Evolutionary conservation across 768 basidiomycete genomes (phyloP).

Genomic region (Podaxis mareebaensis): DNA sequence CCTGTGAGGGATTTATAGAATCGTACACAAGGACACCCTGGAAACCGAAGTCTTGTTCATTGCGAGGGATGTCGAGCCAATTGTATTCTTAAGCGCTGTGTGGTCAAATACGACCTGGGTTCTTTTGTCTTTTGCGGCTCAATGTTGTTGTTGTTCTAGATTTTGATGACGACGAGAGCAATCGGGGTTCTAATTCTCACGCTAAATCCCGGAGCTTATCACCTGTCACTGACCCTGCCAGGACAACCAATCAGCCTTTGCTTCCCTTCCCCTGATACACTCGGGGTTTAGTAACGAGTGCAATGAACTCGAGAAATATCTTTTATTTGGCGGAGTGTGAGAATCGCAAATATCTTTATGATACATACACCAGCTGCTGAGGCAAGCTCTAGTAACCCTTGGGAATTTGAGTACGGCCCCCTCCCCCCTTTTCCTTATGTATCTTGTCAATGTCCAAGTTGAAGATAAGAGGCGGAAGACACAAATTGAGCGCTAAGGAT

Average conservation of each 20-base stretch:
- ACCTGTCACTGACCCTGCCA: too few relatives aligned
- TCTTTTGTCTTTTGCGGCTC: not conserved
- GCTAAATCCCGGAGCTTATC: too few relatives aligned
- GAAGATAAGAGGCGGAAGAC: not conserved
- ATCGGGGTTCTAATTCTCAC: too few relatives aligned
- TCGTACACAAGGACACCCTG: not conserved
- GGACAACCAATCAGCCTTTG: too few relatives aligned
- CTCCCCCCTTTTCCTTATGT: not conserved
- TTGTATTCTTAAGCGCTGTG: not conserved
- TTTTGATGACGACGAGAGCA: not conserved
- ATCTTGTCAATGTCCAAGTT: not conserved
- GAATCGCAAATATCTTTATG: too few relatives aligned
- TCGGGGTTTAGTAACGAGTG: too few relatives aligned
- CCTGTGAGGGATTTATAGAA: not conserved
- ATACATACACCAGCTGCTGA: too few relatives aligned
- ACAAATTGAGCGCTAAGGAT: not conserved
- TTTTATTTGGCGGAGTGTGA: too few relatives aligned
- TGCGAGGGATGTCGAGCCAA: not conserved
- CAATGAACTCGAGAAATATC: too few relatives aligned
- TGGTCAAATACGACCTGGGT: not conserved
- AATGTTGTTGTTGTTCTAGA: not conserved
- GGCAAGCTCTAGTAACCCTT: not conserved
- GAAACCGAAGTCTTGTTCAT: not conserved
- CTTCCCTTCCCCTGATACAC: too few relatives aligned
- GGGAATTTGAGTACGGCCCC: not conserved